Evolutionary conservation across 306 rosid genomes (phyloP), one percentile per base, ranked within the genome.

Genomic region (Corylus americana): DNA sequence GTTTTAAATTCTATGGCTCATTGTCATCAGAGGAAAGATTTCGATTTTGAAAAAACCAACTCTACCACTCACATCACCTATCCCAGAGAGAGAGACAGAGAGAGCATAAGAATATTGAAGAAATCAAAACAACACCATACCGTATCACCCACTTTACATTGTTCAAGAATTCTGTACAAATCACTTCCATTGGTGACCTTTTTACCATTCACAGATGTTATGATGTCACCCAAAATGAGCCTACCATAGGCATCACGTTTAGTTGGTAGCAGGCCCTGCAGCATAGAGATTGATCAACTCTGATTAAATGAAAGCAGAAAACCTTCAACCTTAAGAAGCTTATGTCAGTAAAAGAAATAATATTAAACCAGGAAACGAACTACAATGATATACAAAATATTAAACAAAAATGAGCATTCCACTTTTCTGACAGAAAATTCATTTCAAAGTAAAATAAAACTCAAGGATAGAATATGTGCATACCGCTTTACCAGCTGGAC

Each of bases 401-500:
- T 6, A 54, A 74, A 35, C 45, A 18, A 29, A 29, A 48, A 71
- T 49, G n/a, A 61, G 50, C 47, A 35, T 37, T 31, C 42, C 12
- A 16, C 66, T 59, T 11, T 59, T 14, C 35, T 59, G 66, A 25
- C 37, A 59, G 66, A 37, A 59, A 59, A 59, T 11, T 59, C 70
- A 64, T 63, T 63, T 29, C 70, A 31, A 63, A 27, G 17, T 63
- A 62, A 62, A 27, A 66, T 35, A 66, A 66, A 37, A 22, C 71
- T 66, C 18, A 17, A 66, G 37, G 48, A 37, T 37, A 67, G 20
- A 67, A 37, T 35, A n/a, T 25, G 0, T 13, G 17, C 70, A 31
- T 90, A 93, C 99, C 50, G 99, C 99, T 90, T 96, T 96, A 42
- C 98, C 99, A 48, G 99, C 99, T 5, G 99, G 99, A 83, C 99